Base-by-base conservation (phyloP, 2,329 filamentous ascomycete species). In the Colletotrichum sp. region DNA sequence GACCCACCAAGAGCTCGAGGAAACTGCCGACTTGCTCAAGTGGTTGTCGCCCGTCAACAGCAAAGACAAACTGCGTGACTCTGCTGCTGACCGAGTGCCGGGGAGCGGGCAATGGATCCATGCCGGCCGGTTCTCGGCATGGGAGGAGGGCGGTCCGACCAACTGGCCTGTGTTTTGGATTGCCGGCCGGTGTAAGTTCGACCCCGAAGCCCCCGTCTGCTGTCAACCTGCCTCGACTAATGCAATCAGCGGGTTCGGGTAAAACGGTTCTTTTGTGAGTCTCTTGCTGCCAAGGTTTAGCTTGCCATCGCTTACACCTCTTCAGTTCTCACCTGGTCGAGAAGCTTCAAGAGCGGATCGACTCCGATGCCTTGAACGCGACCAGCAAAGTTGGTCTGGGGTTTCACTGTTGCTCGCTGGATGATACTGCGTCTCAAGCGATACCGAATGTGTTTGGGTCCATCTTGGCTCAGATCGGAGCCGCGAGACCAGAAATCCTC, bases 201-300 rank as follows among this genome's bases (percentile, higher is more conserved):
- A 65, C 71, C 60, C 64, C 34, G 62, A n/a, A 44, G 21, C 21
- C 34, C 18, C 10, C 15, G 57, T n/a, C 16, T 60, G 57, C 16
- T 2, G 32, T 64, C 13, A n/a, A 21, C 13, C 26, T 64, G n/a
- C 62, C 16, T 59, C 64, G 18, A 55, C 64, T 76, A 36, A 76
- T 60, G n/a, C 21, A 57, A 30, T 24, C 44, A 81, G 79, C 81
- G 52, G 81, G 81, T 15, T 80, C 81, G 2, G 80, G 81, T 8
- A 83, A 83, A 68, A 82, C 81, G 4, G 79, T 79, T 6, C 75
- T 82, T 3, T 82, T 81, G 80, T 80, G 75, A 72, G 72, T 26
- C 16, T 24, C 63, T 13, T 36, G 21, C 15, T 59, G 49, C 30
- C 18, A 63, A 63, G 21, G 18, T 34, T 52, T 13, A 21, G 44